Conservation (phyloP, 148 eudicot species). For the Amaranthus hypochondriacus region DNA sequence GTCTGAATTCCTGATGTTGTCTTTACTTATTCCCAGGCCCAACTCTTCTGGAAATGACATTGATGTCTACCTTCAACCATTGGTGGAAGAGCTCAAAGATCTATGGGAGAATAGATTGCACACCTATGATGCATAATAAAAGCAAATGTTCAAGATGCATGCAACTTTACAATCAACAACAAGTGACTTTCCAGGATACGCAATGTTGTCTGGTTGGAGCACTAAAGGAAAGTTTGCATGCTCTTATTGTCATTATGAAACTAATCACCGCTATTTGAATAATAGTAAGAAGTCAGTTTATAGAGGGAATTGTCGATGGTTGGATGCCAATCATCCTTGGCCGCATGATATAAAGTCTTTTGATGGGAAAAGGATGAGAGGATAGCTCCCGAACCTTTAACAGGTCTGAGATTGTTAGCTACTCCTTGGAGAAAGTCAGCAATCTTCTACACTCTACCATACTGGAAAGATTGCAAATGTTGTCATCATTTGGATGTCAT, state of each 20-base stretch:
- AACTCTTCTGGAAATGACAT: slow-evolving; percentile 4
- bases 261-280: background rate
- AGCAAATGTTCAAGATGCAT: background rate
- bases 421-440: slow-evolving; percentile 5
- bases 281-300: background rate
- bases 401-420: background rate
- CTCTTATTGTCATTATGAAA: background rate
- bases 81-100: background rate
- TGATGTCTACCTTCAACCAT: slow-evolving; percentile 5
- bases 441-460: slow-evolving; percentile 3
- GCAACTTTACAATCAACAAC: background rate
- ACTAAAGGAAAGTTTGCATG: background rate
- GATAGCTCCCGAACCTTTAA: background rate
- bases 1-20: background rate
- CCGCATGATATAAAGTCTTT: background rate
- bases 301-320: background rate
- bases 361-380: background rate
- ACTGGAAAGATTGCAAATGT: background rate
- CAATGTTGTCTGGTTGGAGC: slow-evolving; percentile 6
- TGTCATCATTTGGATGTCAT: slow-evolving; percentile 3
- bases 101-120: background rate
- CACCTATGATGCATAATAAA: background rate
- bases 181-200: background rate
- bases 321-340: background rate
- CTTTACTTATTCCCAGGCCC: background rate